Conservation (phyloP, 768 basidiomycete species). For the Tulasnella sp. region DNA sequence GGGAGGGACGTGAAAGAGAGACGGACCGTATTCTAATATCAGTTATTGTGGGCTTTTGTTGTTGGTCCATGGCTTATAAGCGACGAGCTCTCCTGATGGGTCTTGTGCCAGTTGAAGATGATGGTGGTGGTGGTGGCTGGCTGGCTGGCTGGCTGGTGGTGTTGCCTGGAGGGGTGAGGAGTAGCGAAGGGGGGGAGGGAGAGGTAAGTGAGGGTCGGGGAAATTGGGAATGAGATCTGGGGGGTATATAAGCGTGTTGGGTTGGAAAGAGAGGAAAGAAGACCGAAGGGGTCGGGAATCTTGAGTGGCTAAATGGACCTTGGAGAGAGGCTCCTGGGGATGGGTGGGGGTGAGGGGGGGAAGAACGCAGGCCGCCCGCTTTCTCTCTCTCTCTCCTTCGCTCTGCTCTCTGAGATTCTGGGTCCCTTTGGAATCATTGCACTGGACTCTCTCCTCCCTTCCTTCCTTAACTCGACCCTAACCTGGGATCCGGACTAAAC, state of each 20-base stretch:
- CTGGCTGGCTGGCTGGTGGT: not conserved
- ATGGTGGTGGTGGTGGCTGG: not conserved
- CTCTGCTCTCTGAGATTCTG: not conserved
- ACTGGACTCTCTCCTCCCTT: not conserved
- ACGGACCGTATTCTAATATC: constrained; percentile 16
- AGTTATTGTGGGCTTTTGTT: constrained; percentile 10
- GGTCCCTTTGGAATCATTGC: not conserved
- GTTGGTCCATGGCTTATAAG: not conserved
- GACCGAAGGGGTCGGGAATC: constrained; percentile 5
- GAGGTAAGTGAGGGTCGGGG: constrained; percentile 1
- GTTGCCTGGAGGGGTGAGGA: not conserved
- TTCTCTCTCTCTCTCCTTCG: not conserved
- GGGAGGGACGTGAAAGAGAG: not conserved
- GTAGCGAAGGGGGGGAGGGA: not conserved
- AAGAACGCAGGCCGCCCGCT: not conserved
- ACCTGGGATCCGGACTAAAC: not conserved
- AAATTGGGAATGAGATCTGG: not conserved
- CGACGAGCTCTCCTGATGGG: not conserved
- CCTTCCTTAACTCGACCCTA: not conserved
- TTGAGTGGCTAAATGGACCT: not conserved
- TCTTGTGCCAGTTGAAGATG: not conserved
- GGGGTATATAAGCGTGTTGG: not conserved
- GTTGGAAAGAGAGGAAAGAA: not conserved
- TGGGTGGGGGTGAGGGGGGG: not conserved
- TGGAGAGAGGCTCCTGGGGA: not conserved